Evolutionary conservation across 2,329 filamentous ascomycete species (phyloP).

Genomic region (Acephala macrosclerotiorum): DNA sequence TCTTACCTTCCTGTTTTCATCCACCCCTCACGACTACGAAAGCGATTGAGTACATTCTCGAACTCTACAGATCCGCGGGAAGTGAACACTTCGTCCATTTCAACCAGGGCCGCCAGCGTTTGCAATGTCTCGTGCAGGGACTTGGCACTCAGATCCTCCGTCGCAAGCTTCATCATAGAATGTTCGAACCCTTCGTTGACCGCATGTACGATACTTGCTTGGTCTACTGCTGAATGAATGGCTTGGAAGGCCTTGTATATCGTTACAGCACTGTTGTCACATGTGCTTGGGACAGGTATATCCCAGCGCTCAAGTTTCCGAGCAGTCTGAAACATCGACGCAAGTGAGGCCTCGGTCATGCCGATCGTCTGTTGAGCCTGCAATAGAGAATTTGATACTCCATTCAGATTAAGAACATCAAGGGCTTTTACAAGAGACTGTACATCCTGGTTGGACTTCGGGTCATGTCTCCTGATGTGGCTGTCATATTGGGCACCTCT

Average conservation of each 20-base stretch:
- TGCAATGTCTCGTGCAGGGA: slow-evolving; percentile 63
- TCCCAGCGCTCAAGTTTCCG: slow-evolving; percentile 92
- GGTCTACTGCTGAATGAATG: slow-evolving; percentile 70
- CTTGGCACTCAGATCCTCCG: slow-evolving; percentile 56
- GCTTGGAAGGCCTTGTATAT: slow-evolving; percentile 85
- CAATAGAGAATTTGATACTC: slow-evolving; percentile 82
- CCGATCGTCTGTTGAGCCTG: slow-evolving; percentile 70
- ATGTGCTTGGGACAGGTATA: slow-evolving; percentile 73
- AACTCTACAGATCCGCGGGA: slow-evolving; percentile 66
- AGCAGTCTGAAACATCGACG: slow-evolving; percentile 80
- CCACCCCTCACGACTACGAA: slow-evolving; percentile 75
- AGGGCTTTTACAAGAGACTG: slow-evolving; percentile 79
- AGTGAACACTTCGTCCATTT: slow-evolving; percentile 80
- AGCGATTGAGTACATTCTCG: slow-evolving; percentile 65
- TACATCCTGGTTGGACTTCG: slow-evolving; percentile 64
- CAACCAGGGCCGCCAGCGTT: slow-evolving; percentile 76
- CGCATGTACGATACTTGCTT: slow-evolving; percentile 58
- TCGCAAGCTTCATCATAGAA: slow-evolving; percentile 65
- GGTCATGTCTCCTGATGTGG: slow-evolving; percentile 70
- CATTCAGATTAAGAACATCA: slow-evolving; percentile 82
- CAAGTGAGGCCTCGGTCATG: slow-evolving; percentile 64
- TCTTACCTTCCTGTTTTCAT: slow-evolving; percentile 82
- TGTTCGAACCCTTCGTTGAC: slow-evolving; percentile 69
- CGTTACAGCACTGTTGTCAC: slow-evolving; percentile 69
- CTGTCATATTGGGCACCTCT: slow-evolving; percentile 91